Base-by-base conservation (phyloP, 83 land plant genomes). In the Picea mariana region DNA sequence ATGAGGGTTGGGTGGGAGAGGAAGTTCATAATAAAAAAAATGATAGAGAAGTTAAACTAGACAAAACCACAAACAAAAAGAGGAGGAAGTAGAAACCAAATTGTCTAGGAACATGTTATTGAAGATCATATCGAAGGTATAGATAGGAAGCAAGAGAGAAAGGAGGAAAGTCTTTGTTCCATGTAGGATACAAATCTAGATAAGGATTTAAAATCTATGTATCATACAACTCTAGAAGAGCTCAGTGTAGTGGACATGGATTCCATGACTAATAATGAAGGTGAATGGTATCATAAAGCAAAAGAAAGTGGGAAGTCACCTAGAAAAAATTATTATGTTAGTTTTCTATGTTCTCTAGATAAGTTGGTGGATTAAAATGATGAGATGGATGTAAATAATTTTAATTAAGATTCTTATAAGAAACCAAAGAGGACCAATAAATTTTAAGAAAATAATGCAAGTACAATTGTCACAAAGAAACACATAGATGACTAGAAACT, bases 61-160 rank as follows among this genome's bases (percentile, higher is more conserved):
- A 69, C 73, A 69, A 42, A 40, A 1, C 73, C 73, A 38, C 73
- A 42, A 8, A 69, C 73, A 23, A 69, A 40, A 71, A 71, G 44
- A 34, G 68, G n/a, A 66, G 75, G 21, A 71, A 42, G 75, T 40
- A 47, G 20, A 5, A 71, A 40, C 34, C 44, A 40, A 71, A 40
- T n/a, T 40, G 49, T 38, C 9, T 9, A 38, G 21, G 38, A 71
- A 21, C 75, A 16, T 40, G n/a, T 71, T 40, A 7, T 47, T 34
- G 49, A 6, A 71, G 49, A 71, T 71, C 72, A 13, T 15, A 67
- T 6, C 1, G 34, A 67, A 15, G 72, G 34, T 67, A 13, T 15
- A 67, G 42, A 31, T 13, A 31, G 17, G 34, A 31, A 67, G 42
- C 72, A 67, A 67, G 72, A 27, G 18, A 67, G 34, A 15, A 18